Evolutionary conservation across 495 filamentous ascomycete species (phyloP), one percentile per base, ranked within the genome.

Genomic region (Neurospora terricola): DNA sequence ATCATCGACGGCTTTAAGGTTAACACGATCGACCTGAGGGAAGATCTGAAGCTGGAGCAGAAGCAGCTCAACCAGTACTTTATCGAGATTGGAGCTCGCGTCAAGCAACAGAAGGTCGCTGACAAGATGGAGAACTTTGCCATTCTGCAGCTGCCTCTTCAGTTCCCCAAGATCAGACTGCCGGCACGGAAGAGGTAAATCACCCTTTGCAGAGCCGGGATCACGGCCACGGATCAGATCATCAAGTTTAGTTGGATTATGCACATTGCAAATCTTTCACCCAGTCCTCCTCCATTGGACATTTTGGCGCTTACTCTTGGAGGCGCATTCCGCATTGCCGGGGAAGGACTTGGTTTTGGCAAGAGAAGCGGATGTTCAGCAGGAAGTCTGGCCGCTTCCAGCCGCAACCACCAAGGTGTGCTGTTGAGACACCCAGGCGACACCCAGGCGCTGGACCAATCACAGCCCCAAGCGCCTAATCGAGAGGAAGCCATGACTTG

Each of bases 1-100:
- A 86, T 92, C 45, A 84, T 95, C 11, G 93, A 96, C 76, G 88
- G 92, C 74, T 93, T 91, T 75, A 89, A 90, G 59, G 91, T 93
- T 34, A 92, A 97, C 80, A 90, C 90, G 12, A 85, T 86, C 30
- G 88, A 94, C 77, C 82, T 98, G 73, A 88, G 89, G 72, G 89
- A 92, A 68, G 96, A 99, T 78, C 83, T 99, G 62, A 86, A 87
- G 73, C 76, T 98, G 38, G 92, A 96, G 74, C 87, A 88, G 70
- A 88, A 86, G 76, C 84, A 88, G 77, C 83, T 92, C 69, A 80
- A 73, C 21, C 83, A 88, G 74, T 94, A 94, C 78, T 97, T 94
- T 86, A 81, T 84, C 39, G 94, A 97, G 79, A 87, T 99, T 76
- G 96, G 96, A 3, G 95, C 92, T 38, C 86, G 83, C 73, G 81